Base-by-base conservation (phyloP, 208 protist species). In the Leishmania arabica region DNA sequence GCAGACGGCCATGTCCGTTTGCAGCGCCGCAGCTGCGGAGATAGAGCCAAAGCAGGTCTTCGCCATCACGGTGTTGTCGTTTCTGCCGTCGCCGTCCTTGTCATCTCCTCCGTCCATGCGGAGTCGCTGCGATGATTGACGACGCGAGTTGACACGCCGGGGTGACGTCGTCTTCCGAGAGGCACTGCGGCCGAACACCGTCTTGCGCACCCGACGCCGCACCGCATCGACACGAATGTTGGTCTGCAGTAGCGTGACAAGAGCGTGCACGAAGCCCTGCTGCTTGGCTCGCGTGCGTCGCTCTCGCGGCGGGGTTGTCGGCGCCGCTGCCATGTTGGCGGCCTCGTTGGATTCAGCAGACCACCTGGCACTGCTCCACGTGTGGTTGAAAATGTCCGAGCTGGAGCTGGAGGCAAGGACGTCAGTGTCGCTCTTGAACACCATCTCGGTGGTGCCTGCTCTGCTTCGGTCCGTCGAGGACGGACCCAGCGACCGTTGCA, bases 1-100 rank as follows among this genome's bases (percentile, higher is more conserved):
- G 71, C 77, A 85, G 47, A 75, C 69, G 1, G 76, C 69, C 81
- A 85, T 85, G 21, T 64, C 77, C 1, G 71, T 85, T 60, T 81
- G 81, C 81, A 85, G 77, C 49, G 81, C 81, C 2, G 75, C 71
- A 19, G 77, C 81, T 17, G 81, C 81, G 1, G 81, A 77, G 3
- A 76, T 54, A 3, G 81, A 85, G 71, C 81, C 81, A 19, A 78
- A 85, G 62, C 81, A 85, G 21, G 77, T 74, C 42, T 37, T 27
- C 47, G 27, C 70, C 47, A 37, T 53, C 45, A 31, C 27, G 60
- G 11, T 66, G 60, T 8, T 66, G 56, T 31, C 42, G 68, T n/a
- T 54, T 47, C 47, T 74, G 47, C 47, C 47, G 27, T 37, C 70
- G 0, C 37, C 21, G 2, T 49, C 54, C 73, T 49, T 53, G 31